A percentile compares a stretch with the other conserved stretches of the same genome.
These are phyloP conservation scores for Naganishia vaughanmartiniae DNA, from an alignment of 768 basidiomycete species.

Conservation along the genomic window DNA sequence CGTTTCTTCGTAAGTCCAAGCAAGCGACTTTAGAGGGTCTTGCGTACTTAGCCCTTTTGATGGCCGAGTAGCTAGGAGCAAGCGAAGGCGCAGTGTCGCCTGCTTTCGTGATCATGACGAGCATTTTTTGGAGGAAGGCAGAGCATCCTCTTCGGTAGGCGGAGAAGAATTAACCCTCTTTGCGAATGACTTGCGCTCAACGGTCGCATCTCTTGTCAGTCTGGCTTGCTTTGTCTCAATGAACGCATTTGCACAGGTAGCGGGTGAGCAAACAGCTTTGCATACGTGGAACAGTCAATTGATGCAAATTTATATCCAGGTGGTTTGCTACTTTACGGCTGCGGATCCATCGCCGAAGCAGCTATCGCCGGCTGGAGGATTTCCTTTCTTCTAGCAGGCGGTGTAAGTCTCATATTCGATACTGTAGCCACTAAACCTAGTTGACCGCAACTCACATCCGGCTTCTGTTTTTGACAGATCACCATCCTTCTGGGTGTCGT, in stretches of 20 bases:
- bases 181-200: neutral
- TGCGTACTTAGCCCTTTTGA: too few relatives aligned
- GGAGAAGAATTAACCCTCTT: too few relatives aligned
- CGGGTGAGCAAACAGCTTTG: conserved; percentile 3
- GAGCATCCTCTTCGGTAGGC: conserved; percentile 36
- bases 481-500: conserved; percentile 34
- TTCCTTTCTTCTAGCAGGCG: conserved; percentile 34
- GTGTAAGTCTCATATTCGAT: neutral
- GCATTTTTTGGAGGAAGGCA: conserved; percentile 35
- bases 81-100: conserved; percentile 12
- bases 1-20: conserved; percentile 13
- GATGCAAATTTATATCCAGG: too few relatives aligned
- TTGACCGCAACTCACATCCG: too few relatives aligned
- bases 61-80: neutral
- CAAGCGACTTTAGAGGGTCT: too few relatives aligned
- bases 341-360: conserved; percentile 26
- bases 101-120: conserved; percentile 24
- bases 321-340: conserved; percentile 35
- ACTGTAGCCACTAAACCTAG: too few relatives aligned
- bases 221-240: conserved; percentile 35
- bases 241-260: conserved; percentile 35
- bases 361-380: conserved; percentile 36
- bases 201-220: neutral
- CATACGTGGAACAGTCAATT: too few relatives aligned
- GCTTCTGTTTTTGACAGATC: neutral